Evolutionary conservation across 805 yeast genomes (phyloP), one percentile per base, ranked within the genome.

Genomic region (Schwanniomyces polymorphus): DNA sequence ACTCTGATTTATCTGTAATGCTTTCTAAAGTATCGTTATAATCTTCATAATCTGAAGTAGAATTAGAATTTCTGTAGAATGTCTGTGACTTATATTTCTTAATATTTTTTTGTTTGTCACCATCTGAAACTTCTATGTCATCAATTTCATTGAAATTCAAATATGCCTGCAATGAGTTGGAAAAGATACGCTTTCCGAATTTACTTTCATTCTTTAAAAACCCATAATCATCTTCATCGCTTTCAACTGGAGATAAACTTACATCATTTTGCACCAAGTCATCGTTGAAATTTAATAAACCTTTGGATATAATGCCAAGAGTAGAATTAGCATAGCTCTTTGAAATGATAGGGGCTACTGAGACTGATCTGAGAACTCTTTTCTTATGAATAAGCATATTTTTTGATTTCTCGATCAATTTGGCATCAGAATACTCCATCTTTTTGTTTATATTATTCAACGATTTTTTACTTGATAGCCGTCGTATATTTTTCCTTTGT

Each of bases 351-450:
- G 65, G 49, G 45, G 63, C 63, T n/a, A 63, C 63, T 2, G 69
- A 64, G 7, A 72, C 78, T 10, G 70, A 63, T 40, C 78, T 57
- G 44, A 74, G 62, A 6, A 74, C 75, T 25, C 77, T 55, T 47
- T 73, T 74, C 55, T 71, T 71, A 50, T 71, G 67, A 33, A 72
- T 70, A 39, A 80, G 60, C 54, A 72, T 68, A 48, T 75, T 74
- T 51, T 70, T 70, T 25, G 82, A 80, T 50, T 64, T 71, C 52
- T 72, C 71, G 25, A 80, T 80, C 52, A 80, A 70, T 47, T 76
- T 70, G 41, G 79, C 80, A 60, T 80, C 85, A 1, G 81, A 78
- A 55, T 79, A 78, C 55, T 79, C 82, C 9, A 68, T 62, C 27
- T 50, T 51, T 18, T 55, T 51, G 16, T 50, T 49, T 26, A 55